Percentiles rank a stretch among this genome's conserved stretches.
Conservation (phyloP, 2,329 filamentous ascomycete genomes). For the Aspergillus tanneri region DNA sequence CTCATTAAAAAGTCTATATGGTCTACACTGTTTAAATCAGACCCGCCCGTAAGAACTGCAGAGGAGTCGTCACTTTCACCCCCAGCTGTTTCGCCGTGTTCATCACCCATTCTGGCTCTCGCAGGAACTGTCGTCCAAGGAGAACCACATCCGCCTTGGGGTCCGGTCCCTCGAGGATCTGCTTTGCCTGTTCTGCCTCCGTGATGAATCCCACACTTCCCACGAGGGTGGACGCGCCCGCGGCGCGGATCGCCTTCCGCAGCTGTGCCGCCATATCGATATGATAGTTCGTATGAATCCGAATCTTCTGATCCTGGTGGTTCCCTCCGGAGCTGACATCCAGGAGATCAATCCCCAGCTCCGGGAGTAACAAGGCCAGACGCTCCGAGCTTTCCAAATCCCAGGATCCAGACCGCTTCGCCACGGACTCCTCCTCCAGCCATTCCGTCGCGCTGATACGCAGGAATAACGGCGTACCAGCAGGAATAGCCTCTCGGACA, state of each 20-base stretch:
- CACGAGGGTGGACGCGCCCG: constrained; percentile 46
- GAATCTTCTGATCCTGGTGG: constrained; percentile 45
- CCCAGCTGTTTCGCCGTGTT: constrained; percentile 51
- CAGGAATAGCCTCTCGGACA: constrained; percentile 61
- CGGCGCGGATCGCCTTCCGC: constrained; percentile 38
- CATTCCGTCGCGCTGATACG: constrained; percentile 72
- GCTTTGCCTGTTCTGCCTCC: constrained; percentile 51
- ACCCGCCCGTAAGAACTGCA: constrained; percentile 47
- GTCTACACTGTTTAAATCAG: neutral
- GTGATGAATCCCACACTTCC: constrained; percentile 57
- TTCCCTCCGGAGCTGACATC: constrained; percentile 50
- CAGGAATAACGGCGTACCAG: constrained; percentile 67
- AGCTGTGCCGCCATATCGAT: constrained; percentile 50
- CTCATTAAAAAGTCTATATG: too few relatives aligned
- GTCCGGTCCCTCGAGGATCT: constrained; percentile 43
- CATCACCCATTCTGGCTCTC: constrained; percentile 57
- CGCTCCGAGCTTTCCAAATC: constrained; percentile 40
- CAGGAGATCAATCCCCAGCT: constrained; percentile 45
- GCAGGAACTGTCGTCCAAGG: constrained; percentile 56
- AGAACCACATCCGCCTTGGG: constrained; percentile 50
- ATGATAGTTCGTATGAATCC: constrained; percentile 51
- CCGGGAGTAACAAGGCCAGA: constrained; percentile 43
- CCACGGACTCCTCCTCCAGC: constrained; percentile 53
- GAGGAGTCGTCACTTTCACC: constrained; percentile 50
- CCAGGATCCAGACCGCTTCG: constrained; percentile 36